Evolutionary conservation across 441 rosid genomes (phyloP).

Genomic region (Populus hybrid): DNA sequence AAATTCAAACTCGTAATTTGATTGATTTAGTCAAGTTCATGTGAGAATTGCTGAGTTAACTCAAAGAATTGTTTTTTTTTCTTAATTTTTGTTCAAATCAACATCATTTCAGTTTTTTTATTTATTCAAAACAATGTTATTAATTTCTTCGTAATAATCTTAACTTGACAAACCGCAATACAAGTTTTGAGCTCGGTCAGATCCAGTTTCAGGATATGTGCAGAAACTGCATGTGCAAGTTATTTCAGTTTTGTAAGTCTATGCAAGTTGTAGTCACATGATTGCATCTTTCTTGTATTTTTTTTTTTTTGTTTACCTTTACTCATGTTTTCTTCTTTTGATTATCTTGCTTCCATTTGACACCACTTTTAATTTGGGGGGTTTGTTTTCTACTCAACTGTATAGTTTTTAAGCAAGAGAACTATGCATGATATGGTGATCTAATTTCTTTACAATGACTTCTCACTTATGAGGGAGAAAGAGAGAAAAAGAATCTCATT

Average conservation of each 20-base stretch:
- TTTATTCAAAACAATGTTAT: too few relatives aligned
- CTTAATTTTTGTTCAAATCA: too few relatives aligned
- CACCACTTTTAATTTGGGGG: neutral
- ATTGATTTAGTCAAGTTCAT: too few relatives aligned
- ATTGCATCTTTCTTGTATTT: neutral
- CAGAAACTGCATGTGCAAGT: neutral
- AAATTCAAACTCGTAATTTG: too few relatives aligned
- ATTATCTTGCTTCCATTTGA: neutral
- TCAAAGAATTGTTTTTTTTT: too few relatives aligned
- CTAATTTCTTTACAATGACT: neutral
- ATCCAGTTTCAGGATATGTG: too few relatives aligned
- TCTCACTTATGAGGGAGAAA: neutral
- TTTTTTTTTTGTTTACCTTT: neutral
- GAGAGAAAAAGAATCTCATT: neutral
- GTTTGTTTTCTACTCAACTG: neutral
- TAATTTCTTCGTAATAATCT: too few relatives aligned
- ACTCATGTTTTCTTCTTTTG: neutral
- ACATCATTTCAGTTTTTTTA: too few relatives aligned
- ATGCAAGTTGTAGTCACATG: neutral
- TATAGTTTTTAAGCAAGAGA: neutral
- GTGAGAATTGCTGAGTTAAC: too few relatives aligned
- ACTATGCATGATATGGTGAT: conserved; percentile 5
- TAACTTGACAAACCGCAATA: too few relatives aligned
- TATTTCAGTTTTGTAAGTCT: too few relatives aligned
- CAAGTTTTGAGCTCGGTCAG: too few relatives aligned